Evolutionary conservation across 768 basidiomycete species (phyloP), one percentile per base, ranked within the genome.

Genomic region (Crepidotus variabilis): DNA sequence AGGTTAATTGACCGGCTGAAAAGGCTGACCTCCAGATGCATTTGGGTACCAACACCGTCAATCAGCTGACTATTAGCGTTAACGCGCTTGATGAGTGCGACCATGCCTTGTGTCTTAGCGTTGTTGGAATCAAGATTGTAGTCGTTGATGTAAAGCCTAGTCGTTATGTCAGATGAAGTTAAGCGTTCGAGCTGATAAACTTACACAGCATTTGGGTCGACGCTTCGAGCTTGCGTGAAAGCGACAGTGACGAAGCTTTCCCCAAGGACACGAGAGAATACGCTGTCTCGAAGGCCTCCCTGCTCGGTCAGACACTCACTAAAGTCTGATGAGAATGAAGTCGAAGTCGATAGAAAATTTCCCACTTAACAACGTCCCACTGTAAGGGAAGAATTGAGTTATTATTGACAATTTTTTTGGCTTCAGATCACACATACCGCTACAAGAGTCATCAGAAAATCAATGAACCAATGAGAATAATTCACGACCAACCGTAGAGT

Each of bases 31-130:
- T 51, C 59, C n/a, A 80, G 67, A 62, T 82, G 80, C 65, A 72
- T 73, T 58, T 81, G 80, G 5, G 80, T 78, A 50, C 79, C 80
- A 57, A 81, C 76, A 53, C 78, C 79, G 58, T 82, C 79, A 60
- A 81, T 78, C 46, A 76, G 64, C 55, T 71, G 70, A 23, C 62
- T 63, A 54, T 66, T 58, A 47, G 68, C 63, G 66, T 78, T 80
- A 59, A 76, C 60, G 20, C 70, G 65, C 54, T 73, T 75, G 50
- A 78, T 74, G 47, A 80, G 68, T 52, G 69, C 67, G 47, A 78
- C 73, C 47, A 78, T 62, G 14, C 52, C 76, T 49, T 66, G 61
- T 8, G 71, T 67, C 57, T 82, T 82, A 43, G 76, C 75, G 59
- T 80, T 79, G 62, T 71, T 74, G 48, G 77, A 78, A 63, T 82